Evolutionary conservation across 1,284 basidiomycete species (phyloP), one percentile per base, ranked within the genome.

Genomic region (Schizopora paradoxa): DNA sequence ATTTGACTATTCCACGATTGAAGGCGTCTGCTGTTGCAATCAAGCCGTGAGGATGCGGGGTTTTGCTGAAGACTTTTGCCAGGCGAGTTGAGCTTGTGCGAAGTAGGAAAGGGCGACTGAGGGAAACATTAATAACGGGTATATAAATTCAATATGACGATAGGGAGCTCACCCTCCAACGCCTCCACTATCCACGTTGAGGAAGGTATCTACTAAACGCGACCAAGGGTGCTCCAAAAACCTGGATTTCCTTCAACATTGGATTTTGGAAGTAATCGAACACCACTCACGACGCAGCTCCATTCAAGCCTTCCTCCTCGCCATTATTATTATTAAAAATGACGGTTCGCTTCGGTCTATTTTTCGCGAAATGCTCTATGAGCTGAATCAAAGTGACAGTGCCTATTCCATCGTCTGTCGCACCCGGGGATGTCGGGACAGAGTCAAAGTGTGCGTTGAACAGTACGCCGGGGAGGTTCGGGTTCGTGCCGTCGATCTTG

Each of bases 241-340:
- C 13, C 80, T 83, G 52, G 10, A 5, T 5, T 16, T 10, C 13
- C 23, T 26, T 36, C 10, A 22, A 13, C 16, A 27, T 18, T 7
- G 16, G 14, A 32, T 14, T 25, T 10, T 10, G 14, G 8, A 32
- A 41, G 7, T 14, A 5, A 19, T 26, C 33, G 10, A 37, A n/a
- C n/a, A n/a, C 21, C 23, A 66, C 76, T 56, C 64, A 86, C 72
- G 71, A 69, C 57, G 77, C 75, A 8, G 84, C 82, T 14, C 87
- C 87, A 52, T 82, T 72, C 53, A 89, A 59, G 26, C 79, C 75
- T 58, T 86, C 78, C 55, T 90, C 86, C 59, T 90, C 87, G 1
- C 82, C 86, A 50, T 90, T 88, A 60, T 90, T 90, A 59, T 87
- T 74, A 56, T 89, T 86, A 66, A 89, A 86, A 2, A 90, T 62